A percentile compares a stretch with the other conserved stretches of the same genome.
phyloP scores from a whole-genome alignment of 78 protist species.

The Cavenderia fasciculata region DNA sequence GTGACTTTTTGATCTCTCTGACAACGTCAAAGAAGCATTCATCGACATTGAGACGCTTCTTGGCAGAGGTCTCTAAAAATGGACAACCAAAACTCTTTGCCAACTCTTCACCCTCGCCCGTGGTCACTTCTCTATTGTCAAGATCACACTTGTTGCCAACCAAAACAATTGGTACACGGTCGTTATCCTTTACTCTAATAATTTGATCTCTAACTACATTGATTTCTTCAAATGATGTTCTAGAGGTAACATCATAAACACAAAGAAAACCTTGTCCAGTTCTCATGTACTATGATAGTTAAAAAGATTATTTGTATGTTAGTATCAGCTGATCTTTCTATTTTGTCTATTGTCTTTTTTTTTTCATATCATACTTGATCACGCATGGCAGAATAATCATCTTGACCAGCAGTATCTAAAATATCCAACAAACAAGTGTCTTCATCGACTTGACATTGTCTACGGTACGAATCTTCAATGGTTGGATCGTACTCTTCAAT shows the following conservation, averaged over 20 bases:
- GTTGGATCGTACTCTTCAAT: constrained; percentile 93
- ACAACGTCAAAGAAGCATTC: constrained; percentile 90
- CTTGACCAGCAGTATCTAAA: constrained; percentile 94
- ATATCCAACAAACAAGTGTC: constrained; percentile 87
- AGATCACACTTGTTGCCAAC: constrained; percentile 94
- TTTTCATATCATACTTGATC: constrained; percentile 35
- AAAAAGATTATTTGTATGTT: not conserved
- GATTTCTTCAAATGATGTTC: constrained; percentile 83
- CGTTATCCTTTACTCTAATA: constrained; percentile 83
- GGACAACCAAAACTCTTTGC: constrained; percentile 69
- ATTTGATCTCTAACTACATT: constrained; percentile 82
- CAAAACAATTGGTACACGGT: constrained; percentile 90
- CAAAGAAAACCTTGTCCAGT: constrained; percentile 92
- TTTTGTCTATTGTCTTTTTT: not conserved
- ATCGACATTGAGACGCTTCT: constrained; percentile 89
- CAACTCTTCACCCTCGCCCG: constrained; percentile 84
- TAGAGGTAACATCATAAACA: constrained; percentile 89
- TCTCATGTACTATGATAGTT: constrained; percentile 6
- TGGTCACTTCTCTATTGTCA: constrained; percentile 80
- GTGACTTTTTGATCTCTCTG: constrained; percentile 67
- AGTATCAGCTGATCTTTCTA: not conserved
- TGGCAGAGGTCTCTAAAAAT: constrained; percentile 93
- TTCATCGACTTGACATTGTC: constrained; percentile 88
- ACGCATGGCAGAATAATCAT: constrained; percentile 90
- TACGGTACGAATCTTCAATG: constrained; percentile 89